Conservation (phyloP, 2,329 filamentous ascomycete genomes). For the Aurifilum marmelostoma region DNA sequence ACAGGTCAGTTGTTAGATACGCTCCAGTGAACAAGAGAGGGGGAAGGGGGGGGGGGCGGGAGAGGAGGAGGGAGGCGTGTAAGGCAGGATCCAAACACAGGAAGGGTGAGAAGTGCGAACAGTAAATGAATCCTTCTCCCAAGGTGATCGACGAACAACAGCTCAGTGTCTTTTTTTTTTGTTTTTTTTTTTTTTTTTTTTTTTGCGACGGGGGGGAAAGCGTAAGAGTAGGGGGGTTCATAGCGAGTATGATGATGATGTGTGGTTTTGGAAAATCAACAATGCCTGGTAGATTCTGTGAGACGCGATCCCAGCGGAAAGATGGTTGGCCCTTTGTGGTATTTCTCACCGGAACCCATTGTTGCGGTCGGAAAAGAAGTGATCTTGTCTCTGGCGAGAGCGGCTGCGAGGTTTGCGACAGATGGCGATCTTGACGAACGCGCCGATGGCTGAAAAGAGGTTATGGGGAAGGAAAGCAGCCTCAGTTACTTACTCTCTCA, state of each 20-base stretch:
- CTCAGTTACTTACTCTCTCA: conserved; percentile 97
- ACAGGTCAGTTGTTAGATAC: conserved; percentile 37
- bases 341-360: conserved; percentile 68
- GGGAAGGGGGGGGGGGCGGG: conserved; percentile 39
- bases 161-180: conserved; percentile 42
- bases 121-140: conserved; percentile 54
- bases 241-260: conserved; percentile 39
- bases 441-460: conserved; percentile 38
- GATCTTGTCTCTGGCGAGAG: conserved; percentile 37
- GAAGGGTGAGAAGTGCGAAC: conserved; percentile 57
- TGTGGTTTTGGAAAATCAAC: conserved; percentile 44
- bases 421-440: conserved; percentile 33
- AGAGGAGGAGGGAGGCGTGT: conserved; percentile 37
- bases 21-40: conserved; percentile 32
- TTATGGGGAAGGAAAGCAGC: conserved; percentile 68
- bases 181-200: conserved; percentile 35
- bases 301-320: conserved; percentile 63
- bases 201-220: conserved; percentile 48
- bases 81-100: conserved; percentile 64
- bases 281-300: conserved; percentile 68
- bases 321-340: conserved; percentile 61
- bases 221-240: conserved; percentile 41
- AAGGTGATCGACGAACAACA: conserved; percentile 43
- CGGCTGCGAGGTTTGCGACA: conserved; percentile 45
- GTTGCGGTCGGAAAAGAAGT: conserved; percentile 34